Base-by-base conservation (phyloP, 345 rosid genomes). In the Acer yangbiense region DNA sequence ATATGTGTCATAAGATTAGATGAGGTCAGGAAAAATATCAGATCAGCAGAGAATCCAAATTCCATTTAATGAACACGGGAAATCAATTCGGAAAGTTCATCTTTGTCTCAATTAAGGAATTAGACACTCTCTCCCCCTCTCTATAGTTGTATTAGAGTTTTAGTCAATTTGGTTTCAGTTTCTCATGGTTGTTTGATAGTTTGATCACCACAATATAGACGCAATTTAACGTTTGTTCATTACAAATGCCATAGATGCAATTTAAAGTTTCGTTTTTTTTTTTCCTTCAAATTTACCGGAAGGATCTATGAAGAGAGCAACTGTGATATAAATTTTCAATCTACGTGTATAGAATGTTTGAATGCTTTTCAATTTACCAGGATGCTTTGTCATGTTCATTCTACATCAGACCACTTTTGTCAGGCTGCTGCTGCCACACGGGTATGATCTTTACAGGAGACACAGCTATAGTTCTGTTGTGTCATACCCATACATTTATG, bases 401-500 rank as follows among this genome's bases (percentile, higher is more conserved):
- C 77, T 87, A 84, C 67, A 7, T 78, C 18, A 89, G 92, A 80
- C 80, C 2, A 80, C 92, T 29, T 9, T 83, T 66, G 50, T 86
- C 27, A 84, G 85, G 25, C 9, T 83, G 41, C n/a, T n/a, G n/a
- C 62, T 88, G 1, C 88, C 94, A 1, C 92, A 88, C 27, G 90
- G 80, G 9, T 88, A 85, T 79, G 86, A 88, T 70, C 84, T 89
- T 32, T 88, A 78, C 69, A 71, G 85, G 77, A 77, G 69, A 5
- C 83, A 72, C 74, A 82, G n/a, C 70, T 74, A 61, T 17, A 68
- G 48, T 14, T 63, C 66, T 18, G 39, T 71, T 8, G 62, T 80
- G 35, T 80, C 81, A 43, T 88, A 87, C 76, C 3, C 39, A 4
- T 35, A 35, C 39, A 23, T 76, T 20, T 83, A 80, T 68, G 86